Base-by-base conservation (phyloP, 371 early-diverging fungal genomes). In the Apophysomyces variabilis region DNA sequence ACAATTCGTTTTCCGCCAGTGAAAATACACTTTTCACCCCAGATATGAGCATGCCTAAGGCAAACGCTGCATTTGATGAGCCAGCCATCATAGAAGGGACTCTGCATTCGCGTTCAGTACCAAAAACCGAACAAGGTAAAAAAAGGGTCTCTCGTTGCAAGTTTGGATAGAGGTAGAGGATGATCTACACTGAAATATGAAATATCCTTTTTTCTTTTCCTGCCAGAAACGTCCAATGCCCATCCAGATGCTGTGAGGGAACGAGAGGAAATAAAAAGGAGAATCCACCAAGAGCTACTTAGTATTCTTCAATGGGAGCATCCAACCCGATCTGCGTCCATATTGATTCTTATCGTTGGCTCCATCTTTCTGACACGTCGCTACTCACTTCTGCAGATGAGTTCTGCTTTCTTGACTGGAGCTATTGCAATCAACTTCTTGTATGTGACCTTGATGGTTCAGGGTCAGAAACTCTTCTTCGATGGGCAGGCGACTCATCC, bases 331-430 rank as follows among this genome's bases (percentile, higher is more conserved):
- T 68, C 68, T 3, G 50, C 47, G 4, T 59, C 64, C n/a, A 43
- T 59, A 12, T 32, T 68, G 32, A 12, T 35, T 35, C 16, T 54
- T 21, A 41, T 16, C n/a, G 56, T 60, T 5, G 38, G 50, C 32
- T 26, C 38, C 7, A 68, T 64, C 13, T 57, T 50, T 13, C 45
- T 68, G 64, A 64, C 68, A 12, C 64, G 68, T 18, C 64, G 60
- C n/a, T 64, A 68, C 21, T 68, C 68, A 12, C 54, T 60, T 4
- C 38, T 68, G 4, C 64, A 68, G 41, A 64, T 68, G 12, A 32
- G 21, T 16, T 64, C 68, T 37, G 61, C 64, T 6, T 41, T 58
- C 1, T 36, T 68, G 32, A 68, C 68, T 0, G 36, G 59, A 1
- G 38, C 60, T 3, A 68, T 59, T 37, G 64, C 59, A 7, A 12